phyloP scores from a whole-genome alignment of 2,329 filamentous ascomycete species.

The Helicocarpus griseus region DNA sequence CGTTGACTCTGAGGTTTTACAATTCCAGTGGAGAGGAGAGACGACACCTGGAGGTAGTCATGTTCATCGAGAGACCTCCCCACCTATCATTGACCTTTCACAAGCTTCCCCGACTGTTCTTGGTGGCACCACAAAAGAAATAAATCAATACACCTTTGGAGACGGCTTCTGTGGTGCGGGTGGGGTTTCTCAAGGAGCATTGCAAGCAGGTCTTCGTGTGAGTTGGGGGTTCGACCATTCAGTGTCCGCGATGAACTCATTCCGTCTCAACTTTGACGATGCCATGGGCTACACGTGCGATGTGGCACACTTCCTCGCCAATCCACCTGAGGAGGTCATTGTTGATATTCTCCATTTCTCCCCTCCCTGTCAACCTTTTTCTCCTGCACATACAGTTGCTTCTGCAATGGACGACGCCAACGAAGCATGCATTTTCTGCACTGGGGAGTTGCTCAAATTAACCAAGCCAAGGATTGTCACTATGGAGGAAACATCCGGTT shows the following conservation, averaged over 20 bases:
- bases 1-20: constrained; percentile 13
- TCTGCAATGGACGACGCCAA: constrained; percentile 57
- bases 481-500: constrained; percentile 67
- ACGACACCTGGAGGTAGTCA: constrained; percentile 23
- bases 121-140: background rate
- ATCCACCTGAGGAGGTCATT: constrained; percentile 24
- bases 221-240: constrained; percentile 57
- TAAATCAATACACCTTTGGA: constrained; percentile 51
- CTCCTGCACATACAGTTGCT: constrained; percentile 55
- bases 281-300: constrained; percentile 26
- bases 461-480: constrained; percentile 60
- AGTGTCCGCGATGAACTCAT: constrained; percentile 46
- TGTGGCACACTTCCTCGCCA: constrained; percentile 38
- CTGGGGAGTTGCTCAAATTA: constrained; percentile 46
- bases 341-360: constrained; percentile 66
- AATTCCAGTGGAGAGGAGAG: constrained; percentile 24
- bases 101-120: constrained; percentile 25
- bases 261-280: constrained; percentile 47
- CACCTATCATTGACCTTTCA: constrained; percentile 17
- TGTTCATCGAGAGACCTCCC: background rate
- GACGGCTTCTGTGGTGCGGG: constrained; percentile 68
- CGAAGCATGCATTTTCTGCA: constrained; percentile 44
- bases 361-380: constrained; percentile 69
- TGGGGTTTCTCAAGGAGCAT: constrained; percentile 57
- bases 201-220: constrained; percentile 48